These are phyloP conservation scores for Candida andamanensis DNA, from an alignment of 805 yeast genomes.

Conservation along the genomic window DNA sequence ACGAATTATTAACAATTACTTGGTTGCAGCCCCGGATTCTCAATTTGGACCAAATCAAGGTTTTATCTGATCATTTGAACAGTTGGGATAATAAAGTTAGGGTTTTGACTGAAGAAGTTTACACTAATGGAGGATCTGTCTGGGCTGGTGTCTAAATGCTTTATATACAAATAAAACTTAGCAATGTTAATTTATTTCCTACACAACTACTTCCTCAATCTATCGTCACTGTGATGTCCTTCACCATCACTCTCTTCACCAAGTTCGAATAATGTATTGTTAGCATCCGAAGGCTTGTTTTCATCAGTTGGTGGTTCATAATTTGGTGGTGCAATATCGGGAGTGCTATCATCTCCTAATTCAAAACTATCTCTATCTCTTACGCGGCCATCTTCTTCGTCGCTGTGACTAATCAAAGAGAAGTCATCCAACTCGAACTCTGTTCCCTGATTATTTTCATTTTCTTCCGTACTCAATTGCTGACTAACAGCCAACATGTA, in stretches of 20 bases:
- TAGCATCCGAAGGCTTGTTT: slow-evolving; percentile 12
- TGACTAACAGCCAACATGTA: slow-evolving; percentile 92
- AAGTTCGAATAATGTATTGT: slow-evolving; percentile 37
- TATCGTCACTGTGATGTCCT: slow-evolving; percentile 18
- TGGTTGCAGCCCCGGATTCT: slow-evolving; percentile 98
- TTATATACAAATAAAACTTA: background rate
- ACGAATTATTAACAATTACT: slow-evolving; percentile 67
- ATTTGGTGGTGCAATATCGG: slow-evolving; percentile 24
- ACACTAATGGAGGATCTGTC: slow-evolving; percentile 34
- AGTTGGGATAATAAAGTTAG: slow-evolving; percentile 78
- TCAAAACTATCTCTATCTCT: slow-evolving; percentile 34
- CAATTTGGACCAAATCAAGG: slow-evolving; percentile 71
- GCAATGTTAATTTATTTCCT: background rate
- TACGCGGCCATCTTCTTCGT: slow-evolving; percentile 20
- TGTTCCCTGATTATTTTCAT: slow-evolving; percentile 36
- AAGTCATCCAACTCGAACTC: slow-evolving; percentile 59
- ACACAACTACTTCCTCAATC: slow-evolving; percentile 9
- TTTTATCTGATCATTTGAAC: slow-evolving; percentile 66
- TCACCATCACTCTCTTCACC: slow-evolving; percentile 36
- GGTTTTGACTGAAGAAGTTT: slow-evolving; percentile 43
- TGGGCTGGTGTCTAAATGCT: slow-evolving; percentile 31
- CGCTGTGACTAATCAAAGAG: slow-evolving; percentile 47
- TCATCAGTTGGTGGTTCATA: slow-evolving; percentile 19
- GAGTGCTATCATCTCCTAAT: slow-evolving; percentile 18
- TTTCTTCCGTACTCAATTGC: slow-evolving; percentile 83